Base-by-base conservation (phyloP, 2,329 filamentous ascomycete species). In the Tolypocladium endophyticum region DNA sequence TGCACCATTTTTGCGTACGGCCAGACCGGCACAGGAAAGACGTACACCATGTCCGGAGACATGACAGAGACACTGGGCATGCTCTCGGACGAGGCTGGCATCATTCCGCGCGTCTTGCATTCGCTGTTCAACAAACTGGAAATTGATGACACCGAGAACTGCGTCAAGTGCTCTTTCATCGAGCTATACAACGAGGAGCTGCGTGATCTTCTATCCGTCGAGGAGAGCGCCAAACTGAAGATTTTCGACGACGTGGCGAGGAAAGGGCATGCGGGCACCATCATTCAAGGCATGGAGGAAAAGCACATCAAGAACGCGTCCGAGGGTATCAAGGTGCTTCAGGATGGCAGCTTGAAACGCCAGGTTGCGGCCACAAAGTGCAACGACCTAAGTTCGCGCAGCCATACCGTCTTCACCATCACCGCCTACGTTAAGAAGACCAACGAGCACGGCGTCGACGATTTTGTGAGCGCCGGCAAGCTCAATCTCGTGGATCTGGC, bases 311-410 rank as follows among this genome's bases (percentile, higher is more conserved):
- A 90, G 70, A 89, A 80, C 64, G 92, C 94, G 0, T 81, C 84
- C 16, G 88, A 92, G 57, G 94, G 94, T 62, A 92, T 99, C 73
- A 89, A 90, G 74, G 81, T 97, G 63, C 83, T 99, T 54, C 90
- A 94, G 67, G 83, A 88, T 64, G 95, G 94, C 63, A 97, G 92
- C 73, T 82, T 94, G 75, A 96, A 92, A 74, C 88, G 94, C 56
- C 94, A 99, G 74, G 94, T 99, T n/a, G 95, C 94, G 7, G 92
- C 95, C 4, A 99, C 94, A n/a, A 97, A 97, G 74, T 99, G 94
- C 82, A 99, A 99, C 72, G 94, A 99, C 68, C 84, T 97, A 59
- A 97, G 92, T 74, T 97, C 92, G 67, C 87, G 94, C 72, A 96
- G 92, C 77, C 95, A 99, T 71, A 99, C 94, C 0, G 89, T 99